Evolutionary conservation across 441 rosid genomes (phyloP).

Genomic region (Rhodomyrtus psidioides): DNA sequence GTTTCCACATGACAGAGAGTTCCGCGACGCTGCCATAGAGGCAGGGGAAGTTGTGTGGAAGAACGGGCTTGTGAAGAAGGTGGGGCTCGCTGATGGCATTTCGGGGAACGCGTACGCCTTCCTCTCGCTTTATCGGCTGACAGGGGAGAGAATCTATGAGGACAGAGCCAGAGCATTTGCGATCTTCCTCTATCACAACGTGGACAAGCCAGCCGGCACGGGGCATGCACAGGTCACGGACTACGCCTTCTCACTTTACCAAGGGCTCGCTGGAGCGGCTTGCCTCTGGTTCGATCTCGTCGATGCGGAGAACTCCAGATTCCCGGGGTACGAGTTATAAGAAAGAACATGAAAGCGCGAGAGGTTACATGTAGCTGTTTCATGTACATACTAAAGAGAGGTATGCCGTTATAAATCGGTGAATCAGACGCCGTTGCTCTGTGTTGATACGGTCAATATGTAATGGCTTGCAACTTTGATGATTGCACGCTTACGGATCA

Average conservation of each 20-base stretch:
- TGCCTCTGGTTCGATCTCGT: constrained; percentile 70
- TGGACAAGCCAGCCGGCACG: constrained; percentile 4
- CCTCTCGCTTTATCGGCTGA: constrained; percentile 61
- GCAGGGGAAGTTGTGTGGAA: constrained; percentile 97
- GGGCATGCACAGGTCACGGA: constrained; percentile 12
- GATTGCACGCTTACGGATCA: neutral
- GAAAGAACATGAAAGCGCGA: neutral
- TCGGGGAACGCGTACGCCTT: constrained; percentile 77
- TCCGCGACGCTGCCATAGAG: constrained; percentile 72
- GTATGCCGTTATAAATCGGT: neutral
- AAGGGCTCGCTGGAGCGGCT: constrained; percentile 59
- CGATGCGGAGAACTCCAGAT: constrained; percentile 35
- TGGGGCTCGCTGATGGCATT: constrained; percentile 65
- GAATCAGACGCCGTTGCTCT: neutral
- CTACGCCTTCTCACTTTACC: constrained; percentile 50
- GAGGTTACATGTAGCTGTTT: neutral
- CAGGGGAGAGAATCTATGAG: constrained; percentile 59
- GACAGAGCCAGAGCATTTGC: constrained; percentile 75
- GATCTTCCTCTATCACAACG: constrained; percentile 49
- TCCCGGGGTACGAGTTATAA: constrained; percentile 72
- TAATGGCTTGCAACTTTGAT: neutral
- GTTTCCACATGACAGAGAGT: constrained; percentile 54
- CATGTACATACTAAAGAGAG: neutral
- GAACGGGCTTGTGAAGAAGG: constrained; percentile 65
- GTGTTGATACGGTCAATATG: neutral